A percentile compares a stretch with the other conserved stretches of the same genome.
phyloP scores from a whole-genome alignment of 805 yeast genomes.

The Kodamaea hsintzibuensis region DNA sequence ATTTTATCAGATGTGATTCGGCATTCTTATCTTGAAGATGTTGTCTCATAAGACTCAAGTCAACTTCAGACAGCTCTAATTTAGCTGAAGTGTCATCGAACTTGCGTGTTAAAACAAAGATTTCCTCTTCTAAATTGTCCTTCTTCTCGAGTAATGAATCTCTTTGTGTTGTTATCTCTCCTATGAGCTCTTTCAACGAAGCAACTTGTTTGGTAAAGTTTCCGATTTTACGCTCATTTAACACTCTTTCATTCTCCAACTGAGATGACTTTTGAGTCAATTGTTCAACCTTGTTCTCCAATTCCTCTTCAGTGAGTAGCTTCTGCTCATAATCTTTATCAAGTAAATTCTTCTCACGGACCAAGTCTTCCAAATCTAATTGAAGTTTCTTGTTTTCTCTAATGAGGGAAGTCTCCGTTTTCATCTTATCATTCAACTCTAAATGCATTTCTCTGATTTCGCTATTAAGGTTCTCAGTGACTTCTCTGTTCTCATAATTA shows the following conservation, averaged over 20 bases:
- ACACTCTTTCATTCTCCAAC: conserved; percentile 35
- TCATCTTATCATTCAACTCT: conserved; percentile 55
- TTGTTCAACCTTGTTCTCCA: conserved; percentile 31
- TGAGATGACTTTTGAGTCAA: conserved; percentile 28
- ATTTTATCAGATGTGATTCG: conserved; percentile 33
- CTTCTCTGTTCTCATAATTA: conserved; percentile 41
- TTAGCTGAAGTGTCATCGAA: conserved; percentile 26
- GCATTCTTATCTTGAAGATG: conserved; percentile 35
- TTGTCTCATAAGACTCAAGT: conserved; percentile 30
- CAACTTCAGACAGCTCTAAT: conserved; percentile 28
- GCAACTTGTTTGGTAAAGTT: conserved; percentile 50
- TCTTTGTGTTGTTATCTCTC: conserved; percentile 62
- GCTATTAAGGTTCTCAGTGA: conserved; percentile 45
- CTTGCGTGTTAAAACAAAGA: conserved; percentile 25
- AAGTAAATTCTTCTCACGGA: conserved; percentile 23
- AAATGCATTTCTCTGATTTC: conserved; percentile 57
- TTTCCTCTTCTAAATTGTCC: conserved; percentile 31
- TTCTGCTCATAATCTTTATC: conserved; percentile 36
- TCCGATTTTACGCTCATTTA: conserved; percentile 37
- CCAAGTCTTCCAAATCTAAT: conserved; percentile 55
- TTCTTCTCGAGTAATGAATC: conserved; percentile 51
- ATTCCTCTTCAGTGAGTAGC: conserved; percentile 42
- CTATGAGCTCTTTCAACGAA: conserved; percentile 58
- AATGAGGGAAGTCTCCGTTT: conserved; percentile 64
- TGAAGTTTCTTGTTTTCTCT: conserved; percentile 63